Conservation (phyloP, 768 basidiomycete species). For the Lentinula raphanica region DNA sequence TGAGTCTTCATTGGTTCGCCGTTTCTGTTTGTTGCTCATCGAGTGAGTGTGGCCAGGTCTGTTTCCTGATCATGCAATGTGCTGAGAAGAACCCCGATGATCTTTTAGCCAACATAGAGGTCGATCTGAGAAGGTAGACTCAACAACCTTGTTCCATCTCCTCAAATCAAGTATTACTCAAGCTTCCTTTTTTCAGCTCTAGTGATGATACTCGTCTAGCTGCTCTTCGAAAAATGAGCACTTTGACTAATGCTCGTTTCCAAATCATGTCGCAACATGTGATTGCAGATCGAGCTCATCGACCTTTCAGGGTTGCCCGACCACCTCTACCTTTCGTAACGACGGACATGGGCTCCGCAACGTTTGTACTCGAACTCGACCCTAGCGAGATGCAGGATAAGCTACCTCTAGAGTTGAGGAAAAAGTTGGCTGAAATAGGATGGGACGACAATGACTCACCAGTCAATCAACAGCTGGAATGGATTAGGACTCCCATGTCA, state of each 20-base stretch:
- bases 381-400: slow-evolving; percentile 42
- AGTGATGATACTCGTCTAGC: slow-evolving; percentile 42
- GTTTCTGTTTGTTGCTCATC: background rate
- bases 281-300: slow-evolving; percentile 53
- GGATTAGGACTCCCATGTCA: slow-evolving; percentile 62
- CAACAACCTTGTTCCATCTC: background rate
- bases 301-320: slow-evolving; percentile 70
- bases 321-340: slow-evolving; percentile 68
- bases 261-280: slow-evolving; percentile 62
- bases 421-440: slow-evolving; percentile 66
- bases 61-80: slow-evolving; percentile 68
- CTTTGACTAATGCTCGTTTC: slow-evolving; percentile 62
- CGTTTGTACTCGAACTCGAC: slow-evolving; percentile 52
- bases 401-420: slow-evolving; percentile 60
- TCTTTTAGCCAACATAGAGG: slow-evolving; percentile 44
- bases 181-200: slow-evolving; percentile 34
- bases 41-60: slow-evolving; percentile 32
- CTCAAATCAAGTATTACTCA: background rate
- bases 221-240: slow-evolving; percentile 51
- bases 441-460: slow-evolving; percentile 61
- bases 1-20: slow-evolving; percentile 24
- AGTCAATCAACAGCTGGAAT: slow-evolving; percentile 50
- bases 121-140: slow-evolving; percentile 50
- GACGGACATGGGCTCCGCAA: slow-evolving; percentile 65
- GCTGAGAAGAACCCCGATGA: slow-evolving; percentile 55